phyloP scores from a whole-genome alignment of 495 filamentous ascomycete species.

The Hypoxylon rickii region DNA sequence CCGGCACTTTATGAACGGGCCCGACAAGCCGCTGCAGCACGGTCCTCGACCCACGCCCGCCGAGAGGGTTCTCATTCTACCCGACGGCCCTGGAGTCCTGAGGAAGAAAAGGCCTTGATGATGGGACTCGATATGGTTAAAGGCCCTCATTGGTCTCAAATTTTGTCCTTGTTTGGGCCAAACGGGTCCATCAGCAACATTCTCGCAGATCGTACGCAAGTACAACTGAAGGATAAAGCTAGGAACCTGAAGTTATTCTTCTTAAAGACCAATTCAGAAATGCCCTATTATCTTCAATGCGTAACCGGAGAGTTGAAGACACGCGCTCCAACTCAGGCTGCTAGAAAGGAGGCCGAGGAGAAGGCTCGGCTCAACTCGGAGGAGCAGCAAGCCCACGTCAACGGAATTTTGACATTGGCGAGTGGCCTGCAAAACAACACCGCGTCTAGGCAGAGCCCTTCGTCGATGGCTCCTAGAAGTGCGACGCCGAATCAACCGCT shows the following conservation, averaged over 20 bases:
- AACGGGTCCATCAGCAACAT: constrained; percentile 83
- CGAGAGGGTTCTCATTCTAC: constrained; percentile 81
- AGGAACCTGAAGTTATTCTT: constrained; percentile 95
- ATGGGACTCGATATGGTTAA: constrained; percentile 88
- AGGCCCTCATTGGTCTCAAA: constrained; percentile 95
- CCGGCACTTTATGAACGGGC: constrained; percentile 81
- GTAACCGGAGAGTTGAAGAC: constrained; percentile 96
- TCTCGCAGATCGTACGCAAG: constrained; percentile 90
- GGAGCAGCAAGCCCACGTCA: constrained; percentile 73
- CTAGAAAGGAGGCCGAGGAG: constrained; percentile 79
- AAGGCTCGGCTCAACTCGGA: constrained; percentile 66
- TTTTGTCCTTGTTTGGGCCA: constrained; percentile 83
- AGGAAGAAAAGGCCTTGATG: constrained; percentile 93
- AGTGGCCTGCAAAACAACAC: constrained; percentile 47
- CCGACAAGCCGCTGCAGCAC: constrained; percentile 78
- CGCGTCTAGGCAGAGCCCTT: constrained; percentile 22
- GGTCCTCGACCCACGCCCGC: constrained; percentile 73
- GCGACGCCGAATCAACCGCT: constrained; percentile 26
- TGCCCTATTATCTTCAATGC: constrained; percentile 86
- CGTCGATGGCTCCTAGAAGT: constrained; percentile 22
- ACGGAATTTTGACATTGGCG: constrained; percentile 64
- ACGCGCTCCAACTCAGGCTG: constrained; percentile 80
- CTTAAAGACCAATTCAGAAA: constrained; percentile 89
- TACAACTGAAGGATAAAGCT: constrained; percentile 95
- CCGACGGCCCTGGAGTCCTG: constrained; percentile 83